Percentiles rank a stretch among this genome's conserved stretches.
These are phyloP conservation scores for Rhodomyrtus tomentosa DNA, from an alignment of 345 rosid genomes.

Conservation along the genomic window DNA sequence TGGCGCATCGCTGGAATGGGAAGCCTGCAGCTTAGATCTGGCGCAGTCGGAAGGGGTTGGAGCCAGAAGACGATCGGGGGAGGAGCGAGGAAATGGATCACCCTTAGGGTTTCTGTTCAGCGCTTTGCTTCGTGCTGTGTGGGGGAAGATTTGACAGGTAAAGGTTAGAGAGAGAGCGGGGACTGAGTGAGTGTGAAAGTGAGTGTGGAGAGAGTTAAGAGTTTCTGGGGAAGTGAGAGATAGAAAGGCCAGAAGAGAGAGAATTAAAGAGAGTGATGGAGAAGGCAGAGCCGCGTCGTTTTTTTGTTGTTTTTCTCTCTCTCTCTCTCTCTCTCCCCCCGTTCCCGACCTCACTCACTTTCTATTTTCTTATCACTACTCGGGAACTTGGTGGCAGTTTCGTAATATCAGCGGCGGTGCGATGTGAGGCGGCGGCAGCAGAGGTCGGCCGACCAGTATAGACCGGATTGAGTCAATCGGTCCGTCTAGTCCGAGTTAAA, in stretches of 20 bases:
- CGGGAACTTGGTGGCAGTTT: background rate
- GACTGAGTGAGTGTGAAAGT: background rate
- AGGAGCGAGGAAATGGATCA: background rate
- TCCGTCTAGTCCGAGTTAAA: background rate
- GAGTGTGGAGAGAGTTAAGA: background rate
- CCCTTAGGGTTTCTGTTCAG: background rate
- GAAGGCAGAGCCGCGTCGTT: background rate
- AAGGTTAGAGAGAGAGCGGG: background rate
- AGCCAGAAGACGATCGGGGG: background rate
- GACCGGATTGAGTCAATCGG: background rate
- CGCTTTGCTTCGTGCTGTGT: background rate
- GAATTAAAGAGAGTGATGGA: background rate
- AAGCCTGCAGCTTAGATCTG: constrained; percentile 14
- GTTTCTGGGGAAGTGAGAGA: background rate
- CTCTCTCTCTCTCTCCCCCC: background rate
- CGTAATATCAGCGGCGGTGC: background rate
- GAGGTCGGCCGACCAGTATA: background rate
- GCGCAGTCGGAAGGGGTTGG: constrained; percentile 2
- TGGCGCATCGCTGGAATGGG: background rate
- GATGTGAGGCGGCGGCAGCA: background rate
- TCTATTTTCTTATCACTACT: too few relatives aligned
- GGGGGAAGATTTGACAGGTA: background rate
- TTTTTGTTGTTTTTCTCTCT: background rate
- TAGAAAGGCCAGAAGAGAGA: background rate
- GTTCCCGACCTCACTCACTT: too few relatives aligned